Conservation (phyloP, 805 yeast genomes). For the Jamesozyma spencerorum region DNA sequence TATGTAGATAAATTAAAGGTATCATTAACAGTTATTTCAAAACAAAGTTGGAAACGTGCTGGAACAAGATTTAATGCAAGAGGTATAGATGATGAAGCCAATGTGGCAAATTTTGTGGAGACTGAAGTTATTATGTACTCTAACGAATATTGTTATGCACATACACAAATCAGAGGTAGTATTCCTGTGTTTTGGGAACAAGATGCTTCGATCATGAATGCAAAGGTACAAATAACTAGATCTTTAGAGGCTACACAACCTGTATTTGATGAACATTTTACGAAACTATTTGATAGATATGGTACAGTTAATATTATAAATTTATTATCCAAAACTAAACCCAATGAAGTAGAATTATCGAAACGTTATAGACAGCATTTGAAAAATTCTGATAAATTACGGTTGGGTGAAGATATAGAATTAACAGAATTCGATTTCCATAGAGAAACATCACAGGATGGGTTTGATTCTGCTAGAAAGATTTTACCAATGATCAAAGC, state of each 20-base stretch:
- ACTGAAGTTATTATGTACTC: constrained; percentile 72
- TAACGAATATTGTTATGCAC: constrained; percentile 53
- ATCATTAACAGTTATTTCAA: constrained; percentile 69
- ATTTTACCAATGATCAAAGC: constrained; percentile 55
- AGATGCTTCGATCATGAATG: constrained; percentile 76
- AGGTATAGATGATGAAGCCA: constrained; percentile 91
- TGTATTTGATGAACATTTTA: constrained; percentile 74
- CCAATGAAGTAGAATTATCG: constrained; percentile 66
- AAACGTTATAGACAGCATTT: constrained; percentile 56
- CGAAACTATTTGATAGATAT: constrained; percentile 56
- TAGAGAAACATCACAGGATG: constrained; percentile 78
- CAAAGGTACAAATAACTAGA: constrained; percentile 80
- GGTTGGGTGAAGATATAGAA: constrained; percentile 30
- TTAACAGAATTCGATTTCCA: constrained; percentile 91
- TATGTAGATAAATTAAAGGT: constrained; percentile 32
- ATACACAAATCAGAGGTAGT: constrained; percentile 83
- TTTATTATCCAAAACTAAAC: constrained; percentile 58
- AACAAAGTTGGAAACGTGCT: constrained; percentile 92
- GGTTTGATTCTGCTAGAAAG: constrained; percentile 72
- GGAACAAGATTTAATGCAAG: constrained; percentile 91
- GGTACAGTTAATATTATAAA: constrained; percentile 84
- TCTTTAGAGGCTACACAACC: constrained; percentile 90
- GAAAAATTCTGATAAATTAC: constrained; percentile 29
- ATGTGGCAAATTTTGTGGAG: constrained; percentile 93
- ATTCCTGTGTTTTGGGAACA: constrained; percentile 98